A percentile compares a stretch with the other conserved stretches of the same genome.
These are phyloP conservation scores for Lactarius sanguifluus DNA, from an alignment of 768 basidiomycete species.

Conservation along the genomic window DNA sequence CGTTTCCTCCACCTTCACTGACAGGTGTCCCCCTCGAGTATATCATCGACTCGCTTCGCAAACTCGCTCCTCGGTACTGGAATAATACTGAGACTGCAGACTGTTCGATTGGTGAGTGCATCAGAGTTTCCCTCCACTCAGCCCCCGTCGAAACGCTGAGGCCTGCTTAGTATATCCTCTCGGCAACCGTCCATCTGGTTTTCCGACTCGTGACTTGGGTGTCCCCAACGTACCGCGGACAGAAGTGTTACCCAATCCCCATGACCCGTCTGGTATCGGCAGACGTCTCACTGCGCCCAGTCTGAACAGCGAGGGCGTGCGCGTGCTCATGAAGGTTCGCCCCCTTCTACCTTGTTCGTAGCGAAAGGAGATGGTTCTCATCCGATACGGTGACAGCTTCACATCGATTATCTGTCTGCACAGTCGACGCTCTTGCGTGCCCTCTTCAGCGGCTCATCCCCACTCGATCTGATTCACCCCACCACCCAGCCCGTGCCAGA, in stretches of 20 bases:
- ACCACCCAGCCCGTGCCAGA: slow-evolving; percentile 30
- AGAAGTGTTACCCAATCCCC: slow-evolving; percentile 31
- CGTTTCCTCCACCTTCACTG: slow-evolving; percentile 64
- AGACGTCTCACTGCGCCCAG: slow-evolving; percentile 54
- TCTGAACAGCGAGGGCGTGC: slow-evolving; percentile 47
- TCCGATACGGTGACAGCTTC: slow-evolving; percentile 50
- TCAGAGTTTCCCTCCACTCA: not conserved
- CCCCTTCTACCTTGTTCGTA: not conserved
- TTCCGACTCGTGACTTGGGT: not conserved
- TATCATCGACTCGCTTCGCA: slow-evolving; percentile 66
- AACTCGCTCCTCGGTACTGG: slow-evolving; percentile 69
- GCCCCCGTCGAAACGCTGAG: not conserved
- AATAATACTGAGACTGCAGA: slow-evolving; percentile 73
- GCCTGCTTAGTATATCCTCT: slow-evolving; percentile 21
- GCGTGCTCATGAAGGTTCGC: slow-evolving; percentile 62
- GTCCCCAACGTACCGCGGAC: slow-evolving; percentile 17
- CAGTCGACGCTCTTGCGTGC: slow-evolving; percentile 73
- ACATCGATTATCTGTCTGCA: slow-evolving; percentile 78
- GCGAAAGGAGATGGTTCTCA: slow-evolving; percentile 12
- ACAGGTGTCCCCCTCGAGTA: slow-evolving; percentile 69
- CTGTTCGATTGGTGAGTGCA: slow-evolving; percentile 65
- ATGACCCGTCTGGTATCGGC: slow-evolving; percentile 45
- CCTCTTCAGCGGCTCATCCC: slow-evolving; percentile 66
- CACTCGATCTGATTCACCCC: slow-evolving; percentile 55
- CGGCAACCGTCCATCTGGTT: slow-evolving; percentile 1